A percentile compares a stretch with the other conserved stretches of the same genome.
Evolutionary conservation across 2,329 filamentous ascomycete species (phyloP).

Genomic region (Fusarium decemcellulare): DNA sequence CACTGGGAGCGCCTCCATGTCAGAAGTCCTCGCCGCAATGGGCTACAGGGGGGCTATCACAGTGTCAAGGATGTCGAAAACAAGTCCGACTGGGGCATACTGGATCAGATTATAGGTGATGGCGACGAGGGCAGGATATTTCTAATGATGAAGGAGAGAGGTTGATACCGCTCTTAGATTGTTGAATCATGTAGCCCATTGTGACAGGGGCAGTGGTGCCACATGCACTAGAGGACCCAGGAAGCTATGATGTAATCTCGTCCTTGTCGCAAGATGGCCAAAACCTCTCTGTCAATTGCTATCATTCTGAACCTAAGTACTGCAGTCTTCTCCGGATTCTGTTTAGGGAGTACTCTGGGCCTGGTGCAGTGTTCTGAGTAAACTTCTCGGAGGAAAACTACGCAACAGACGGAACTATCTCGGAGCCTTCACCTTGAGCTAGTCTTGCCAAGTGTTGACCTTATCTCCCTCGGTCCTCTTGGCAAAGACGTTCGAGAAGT

Average conservation of each 20-base stretch:
- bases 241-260: too few relatives aligned
- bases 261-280: too few relatives aligned
- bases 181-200: background rate
- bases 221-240: background rate
- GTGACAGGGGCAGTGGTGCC: background rate
- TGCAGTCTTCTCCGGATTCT: too few relatives aligned
- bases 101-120: conserved; percentile 34
- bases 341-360: too few relatives aligned
- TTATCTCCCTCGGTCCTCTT: background rate
- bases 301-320: background rate
- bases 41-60: conserved; percentile 54
- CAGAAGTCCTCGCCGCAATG: conserved; percentile 49
- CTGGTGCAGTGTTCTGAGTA: background rate
- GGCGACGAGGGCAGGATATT: background rate
- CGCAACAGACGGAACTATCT: background rate
- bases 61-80: conserved; percentile 43
- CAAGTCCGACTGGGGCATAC: conserved; percentile 41
- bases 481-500: background rate
- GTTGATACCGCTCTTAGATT: background rate
- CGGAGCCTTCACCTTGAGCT: background rate
- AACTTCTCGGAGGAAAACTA: background rate
- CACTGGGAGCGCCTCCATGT: conserved; percentile 53
- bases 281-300: background rate
- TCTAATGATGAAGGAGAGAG: background rate
- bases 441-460: background rate